A percentile compares a stretch with the other conserved stretches of the same genome.
phyloP scores from a whole-genome alignment of 371 early-diverging fungal species.

The Haplosporangium sp. region DNA sequence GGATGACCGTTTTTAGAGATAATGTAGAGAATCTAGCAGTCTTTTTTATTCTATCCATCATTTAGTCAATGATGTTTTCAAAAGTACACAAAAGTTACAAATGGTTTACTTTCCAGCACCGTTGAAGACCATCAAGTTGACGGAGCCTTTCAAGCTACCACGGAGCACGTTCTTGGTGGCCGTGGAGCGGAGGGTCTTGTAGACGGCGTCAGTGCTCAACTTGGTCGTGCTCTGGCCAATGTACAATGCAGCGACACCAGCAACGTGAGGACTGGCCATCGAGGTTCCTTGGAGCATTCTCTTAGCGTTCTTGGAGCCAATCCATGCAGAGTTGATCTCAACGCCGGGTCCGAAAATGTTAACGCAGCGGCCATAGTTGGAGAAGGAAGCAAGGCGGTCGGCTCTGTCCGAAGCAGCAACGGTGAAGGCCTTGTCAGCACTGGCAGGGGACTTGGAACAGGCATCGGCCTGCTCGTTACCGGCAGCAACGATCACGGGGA shows the following conservation, averaged over 20 bases:
- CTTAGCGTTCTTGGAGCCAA: constrained; percentile 28
- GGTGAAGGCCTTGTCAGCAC: constrained; percentile 69
- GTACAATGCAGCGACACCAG: constrained; percentile 47
- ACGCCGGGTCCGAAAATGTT: constrained; percentile 70
- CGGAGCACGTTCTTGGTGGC: constrained; percentile 38
- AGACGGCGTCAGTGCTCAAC: constrained; percentile 21
- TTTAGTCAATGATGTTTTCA: no score
- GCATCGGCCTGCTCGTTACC: constrained; percentile 60
- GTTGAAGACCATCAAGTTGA: constrained; percentile 54
- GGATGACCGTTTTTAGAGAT: no score
- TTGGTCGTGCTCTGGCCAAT: constrained; percentile 16
- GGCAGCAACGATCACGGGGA: constrained; percentile 81
- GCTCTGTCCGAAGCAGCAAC: constrained; percentile 71
- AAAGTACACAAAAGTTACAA: background rate
- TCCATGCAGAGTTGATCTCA: constrained; percentile 49
- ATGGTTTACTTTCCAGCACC: constrained; percentile 40
- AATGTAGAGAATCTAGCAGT: no score
- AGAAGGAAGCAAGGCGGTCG: constrained; percentile 62
- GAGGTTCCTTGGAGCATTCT: constrained; percentile 52
- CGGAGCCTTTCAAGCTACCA: constrained; percentile 25
- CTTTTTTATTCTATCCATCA: no score
- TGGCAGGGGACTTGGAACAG: constrained; percentile 76
- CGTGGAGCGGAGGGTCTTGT: constrained; percentile 21
- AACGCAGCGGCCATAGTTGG: constrained; percentile 71
- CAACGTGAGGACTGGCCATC: constrained; percentile 49